phyloP scores from a whole-genome alignment of 371 early-diverging fungal genomes.

The Blyttiomyces sp. region DNA sequence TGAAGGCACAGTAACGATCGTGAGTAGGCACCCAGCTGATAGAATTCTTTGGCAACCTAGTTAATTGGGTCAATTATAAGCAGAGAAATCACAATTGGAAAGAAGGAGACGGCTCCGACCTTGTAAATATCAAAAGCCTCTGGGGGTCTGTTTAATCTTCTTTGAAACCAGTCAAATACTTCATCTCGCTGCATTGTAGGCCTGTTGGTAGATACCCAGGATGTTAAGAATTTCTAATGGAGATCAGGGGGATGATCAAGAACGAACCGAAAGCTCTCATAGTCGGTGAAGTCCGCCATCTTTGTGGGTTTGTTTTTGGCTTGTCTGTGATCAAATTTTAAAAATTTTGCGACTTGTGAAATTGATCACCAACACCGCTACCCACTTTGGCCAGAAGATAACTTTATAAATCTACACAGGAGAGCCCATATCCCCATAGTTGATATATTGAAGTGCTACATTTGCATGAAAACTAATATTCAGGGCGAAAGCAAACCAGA shows the following conservation, averaged over 20 bases:
- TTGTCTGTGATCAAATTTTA: too few relatives aligned
- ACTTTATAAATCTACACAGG: too few relatives aligned
- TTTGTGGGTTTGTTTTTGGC: background rate
- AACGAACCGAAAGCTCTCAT: conserved; percentile 26
- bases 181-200: conserved; percentile 49
- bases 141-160: conserved; percentile 40
- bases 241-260: background rate
- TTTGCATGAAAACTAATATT: too few relatives aligned
- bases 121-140: conserved; percentile 51
- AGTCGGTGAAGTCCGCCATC: conserved; percentile 33
- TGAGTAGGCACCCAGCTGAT: conserved; percentile 54
- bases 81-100: too few relatives aligned
- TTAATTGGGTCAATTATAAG: background rate
- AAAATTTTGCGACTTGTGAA: too few relatives aligned
- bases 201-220: background rate
- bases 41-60: conserved; percentile 53
- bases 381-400: too few relatives aligned
- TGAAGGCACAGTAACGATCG: conserved; percentile 50
- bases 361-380: too few relatives aligned
- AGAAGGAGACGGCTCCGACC: conserved; percentile 11
- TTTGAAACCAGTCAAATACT: conserved; percentile 50
- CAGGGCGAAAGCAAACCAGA: too few relatives aligned
- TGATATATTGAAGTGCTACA: too few relatives aligned
- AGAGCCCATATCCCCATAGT: too few relatives aligned
- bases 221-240: background rate